phyloP scores from a whole-genome alignment of 345 rosid species.

The Luvunga scandens region DNA sequence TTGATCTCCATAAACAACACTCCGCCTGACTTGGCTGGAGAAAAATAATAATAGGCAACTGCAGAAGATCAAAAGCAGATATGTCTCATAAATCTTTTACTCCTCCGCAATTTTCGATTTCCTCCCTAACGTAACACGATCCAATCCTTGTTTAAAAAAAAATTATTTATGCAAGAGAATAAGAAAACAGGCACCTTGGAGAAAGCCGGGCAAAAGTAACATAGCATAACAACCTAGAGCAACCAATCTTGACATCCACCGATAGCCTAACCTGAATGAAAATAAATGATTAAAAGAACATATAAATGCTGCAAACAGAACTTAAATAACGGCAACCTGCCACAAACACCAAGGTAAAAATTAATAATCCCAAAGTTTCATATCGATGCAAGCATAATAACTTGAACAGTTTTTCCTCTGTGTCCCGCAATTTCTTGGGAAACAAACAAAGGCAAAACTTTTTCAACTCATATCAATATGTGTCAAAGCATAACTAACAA shows the following conservation, averaged over 20 bases:
- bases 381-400: neutral
- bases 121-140: neutral
- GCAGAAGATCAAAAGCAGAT: constrained; percentile 29
- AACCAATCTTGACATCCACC: constrained; percentile 70
- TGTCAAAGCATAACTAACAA: neutral
- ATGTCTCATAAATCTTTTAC: neutral
- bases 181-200: constrained; percentile 56
- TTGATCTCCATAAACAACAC: constrained; percentile 89
- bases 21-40: constrained; percentile 69
- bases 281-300: constrained; percentile 20
- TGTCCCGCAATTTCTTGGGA: neutral
- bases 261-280: constrained; percentile 90
- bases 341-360: neutral
- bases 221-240: constrained; percentile 83
- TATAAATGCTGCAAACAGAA: neutral
- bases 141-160: neutral
- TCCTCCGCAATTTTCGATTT: neutral
- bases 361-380: neutral
- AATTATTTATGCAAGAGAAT: neutral
- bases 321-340: neutral
- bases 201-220: constrained; percentile 88
- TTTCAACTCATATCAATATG: no score
- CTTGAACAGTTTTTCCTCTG: neutral
- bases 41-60: constrained; percentile 89
- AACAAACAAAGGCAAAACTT: neutral